Evolutionary conservation across 139 green algal genomes (phyloP).

Genomic region (Chlamydomonas sp.): DNA sequence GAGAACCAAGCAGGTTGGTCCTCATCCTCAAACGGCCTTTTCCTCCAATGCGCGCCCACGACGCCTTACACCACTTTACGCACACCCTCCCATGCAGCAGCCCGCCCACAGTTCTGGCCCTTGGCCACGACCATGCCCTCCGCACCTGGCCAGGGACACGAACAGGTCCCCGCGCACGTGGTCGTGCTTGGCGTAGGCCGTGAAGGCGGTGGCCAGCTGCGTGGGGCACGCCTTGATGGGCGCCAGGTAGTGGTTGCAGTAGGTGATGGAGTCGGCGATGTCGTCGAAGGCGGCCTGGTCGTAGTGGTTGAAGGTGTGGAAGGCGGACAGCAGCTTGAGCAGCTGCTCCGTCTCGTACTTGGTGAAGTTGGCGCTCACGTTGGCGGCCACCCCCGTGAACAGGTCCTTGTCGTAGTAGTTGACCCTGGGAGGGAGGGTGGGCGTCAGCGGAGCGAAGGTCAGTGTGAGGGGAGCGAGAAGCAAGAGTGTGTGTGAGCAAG

Average conservation of each 20-base stretch:
- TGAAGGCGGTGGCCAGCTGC: constrained; percentile 39
- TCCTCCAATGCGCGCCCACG: no score
- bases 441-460: not conserved
- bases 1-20: not conserved
- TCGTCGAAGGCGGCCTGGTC: constrained; percentile 44
- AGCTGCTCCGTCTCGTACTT: constrained; percentile 64
- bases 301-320: constrained; percentile 43
- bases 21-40: no score
- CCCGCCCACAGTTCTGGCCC: no score
- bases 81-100: not conserved
- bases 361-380: constrained; percentile 57
- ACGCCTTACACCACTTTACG: no score
- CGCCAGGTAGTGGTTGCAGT: constrained; percentile 64
- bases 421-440: constrained; percentile 24
- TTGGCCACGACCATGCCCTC: no score
- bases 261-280: constrained; percentile 59
- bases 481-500: not conserved
- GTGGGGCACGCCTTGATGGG: constrained; percentile 35
- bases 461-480: not conserved
- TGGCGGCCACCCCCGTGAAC: constrained; percentile 37
- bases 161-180: constrained; percentile 57
- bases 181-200: constrained; percentile 49
- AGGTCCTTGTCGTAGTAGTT: constrained; percentile 59
- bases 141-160: constrained; percentile 40
- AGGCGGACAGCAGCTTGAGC: constrained; percentile 49